Evolutionary conservation across 75 land plant species (phyloP).

Genomic region (Cupressus sempervirens): DNA sequence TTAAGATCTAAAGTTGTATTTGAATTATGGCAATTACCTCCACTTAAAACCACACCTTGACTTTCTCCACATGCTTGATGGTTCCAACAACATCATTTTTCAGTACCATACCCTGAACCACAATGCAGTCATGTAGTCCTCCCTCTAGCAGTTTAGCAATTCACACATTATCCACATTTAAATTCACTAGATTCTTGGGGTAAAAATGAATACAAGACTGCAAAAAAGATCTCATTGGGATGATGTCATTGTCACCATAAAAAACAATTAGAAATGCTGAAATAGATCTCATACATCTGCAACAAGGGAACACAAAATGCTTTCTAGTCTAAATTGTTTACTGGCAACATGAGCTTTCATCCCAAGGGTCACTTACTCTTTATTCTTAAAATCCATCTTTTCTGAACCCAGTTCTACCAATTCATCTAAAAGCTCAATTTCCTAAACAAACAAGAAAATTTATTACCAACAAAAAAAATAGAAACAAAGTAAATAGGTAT

Average conservation of each 20-base stretch:
- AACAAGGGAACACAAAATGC: too few species aligned
- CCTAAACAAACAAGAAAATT: slow-evolving; percentile 40
- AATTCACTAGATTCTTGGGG: slow-evolving; percentile 87
- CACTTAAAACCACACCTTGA: too few species aligned
- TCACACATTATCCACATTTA: slow-evolving; percentile 97
- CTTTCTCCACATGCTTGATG: slow-evolving; percentile 70
- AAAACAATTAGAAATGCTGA: too few species aligned
- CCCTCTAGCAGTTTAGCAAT: slow-evolving; percentile 94
- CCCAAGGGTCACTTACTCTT: slow-evolving; percentile 78
- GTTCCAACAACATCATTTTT: slow-evolving; percentile 82
- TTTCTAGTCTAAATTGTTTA: too few species aligned
- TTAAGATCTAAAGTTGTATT: too few species aligned
- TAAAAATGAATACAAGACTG: slow-evolving; percentile 99
- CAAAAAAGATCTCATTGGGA: too few species aligned
- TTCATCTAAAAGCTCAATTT: slow-evolving; percentile 59
- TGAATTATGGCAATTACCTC: too few species aligned
- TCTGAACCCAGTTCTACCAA: slow-evolving; percentile 81
- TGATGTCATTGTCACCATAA: too few species aligned
- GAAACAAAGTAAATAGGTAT: too few species aligned
- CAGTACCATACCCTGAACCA: slow-evolving; percentile 92
- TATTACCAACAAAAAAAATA: too few species aligned
- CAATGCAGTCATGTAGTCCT: slow-evolving; percentile 66
- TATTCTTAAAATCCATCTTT: slow-evolving; percentile 86
- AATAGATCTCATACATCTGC: too few species aligned
- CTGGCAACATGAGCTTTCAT: slow-evolving; percentile 92